These are phyloP conservation scores for Teunomyces gatunensis DNA, from an alignment of 805 yeast genomes.

Conservation along the genomic window DNA sequence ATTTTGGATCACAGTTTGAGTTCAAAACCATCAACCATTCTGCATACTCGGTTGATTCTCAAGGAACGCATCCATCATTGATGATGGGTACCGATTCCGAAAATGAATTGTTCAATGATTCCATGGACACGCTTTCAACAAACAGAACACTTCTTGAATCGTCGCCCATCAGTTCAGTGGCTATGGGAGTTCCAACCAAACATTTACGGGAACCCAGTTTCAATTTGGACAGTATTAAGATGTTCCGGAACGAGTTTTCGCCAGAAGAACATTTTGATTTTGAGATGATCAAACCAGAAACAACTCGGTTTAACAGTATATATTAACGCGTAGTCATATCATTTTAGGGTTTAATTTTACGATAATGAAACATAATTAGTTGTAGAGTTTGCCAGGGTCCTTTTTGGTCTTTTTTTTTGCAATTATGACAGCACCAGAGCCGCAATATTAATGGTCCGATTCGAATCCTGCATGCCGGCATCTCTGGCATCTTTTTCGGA, in stretches of 20 bases:
- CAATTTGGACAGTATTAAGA: slow-evolving; percentile 1
- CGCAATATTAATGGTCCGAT: neutral
- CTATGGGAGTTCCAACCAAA: neutral
- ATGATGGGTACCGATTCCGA: slow-evolving; percentile 8
- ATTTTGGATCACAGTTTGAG: slow-evolving; percentile 5
- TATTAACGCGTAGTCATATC: neutral
- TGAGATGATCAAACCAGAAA: neutral
- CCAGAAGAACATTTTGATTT: neutral
- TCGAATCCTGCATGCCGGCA: neutral
- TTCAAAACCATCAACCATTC: slow-evolving; percentile 4
- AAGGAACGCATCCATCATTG: slow-evolving; percentile 5
- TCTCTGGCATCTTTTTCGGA: neutral
- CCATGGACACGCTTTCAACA: slow-evolving; percentile 28
- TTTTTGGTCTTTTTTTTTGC: neutral
- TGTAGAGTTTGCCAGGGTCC: neutral
- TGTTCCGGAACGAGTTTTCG: neutral
- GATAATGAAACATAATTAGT: neutral
- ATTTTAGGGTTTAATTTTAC: neutral
- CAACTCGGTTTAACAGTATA: neutral
- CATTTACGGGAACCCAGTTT: slow-evolving; percentile 1
- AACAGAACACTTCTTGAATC: slow-evolving; percentile 21
- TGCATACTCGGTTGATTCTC: slow-evolving; percentile 14
- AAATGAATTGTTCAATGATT: slow-evolving; percentile 20
- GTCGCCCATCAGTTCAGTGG: neutral
- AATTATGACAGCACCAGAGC: neutral